Evolutionary conservation across 257 asterid genomes (phyloP), one percentile per base, ranked within the genome.

Genomic region (Solanum ossicruentum): DNA sequence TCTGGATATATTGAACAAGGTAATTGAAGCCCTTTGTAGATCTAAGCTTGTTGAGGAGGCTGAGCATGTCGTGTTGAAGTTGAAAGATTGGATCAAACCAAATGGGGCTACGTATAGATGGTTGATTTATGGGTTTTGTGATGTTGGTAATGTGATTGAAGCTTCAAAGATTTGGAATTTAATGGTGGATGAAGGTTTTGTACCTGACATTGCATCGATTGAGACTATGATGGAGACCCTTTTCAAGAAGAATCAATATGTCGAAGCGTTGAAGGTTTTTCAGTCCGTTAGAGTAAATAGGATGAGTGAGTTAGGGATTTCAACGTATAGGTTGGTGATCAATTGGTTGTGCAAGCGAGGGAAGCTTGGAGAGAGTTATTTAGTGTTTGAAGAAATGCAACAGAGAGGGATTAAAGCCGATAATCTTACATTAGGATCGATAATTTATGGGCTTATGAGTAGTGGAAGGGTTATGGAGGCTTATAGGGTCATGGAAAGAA

Each of bases 151-250:
- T 88, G 87, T 91, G 89, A 83, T 95, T 77, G 98, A 94, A 89
- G 99, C 98, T 20, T 93, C 97, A 15, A 97, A 92, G 86, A 73
- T 94, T 57, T 95, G 99, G 99, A 97, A 97, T 87, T 88, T 85
- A 86, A 92, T 93, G 98, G 94, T 91, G 85, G 98, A 94, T 36
- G 93, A 92, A 52, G 97, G 95, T 21, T 87, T 92, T 43, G 93
- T 93, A 79, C 93, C 92, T 0, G 88, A 87, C 12, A 84, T 88
- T 56, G 58, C 51, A 17, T 86, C 89, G 1, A 86, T 87, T 7
- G 95, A 95, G 84, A 85, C 83, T 36, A 93, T 93, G 94, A 58
- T 96, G 65, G 97, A 92, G 63, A 88, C 91, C 13, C 88, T 96
- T 49, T 96, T 96, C 91, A 95, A 95, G 94, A 86, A 82, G 23